Evolutionary conservation across 2,329 filamentous ascomycete species (phyloP).

Genomic region (Arthrobotrys megalospora): DNA sequence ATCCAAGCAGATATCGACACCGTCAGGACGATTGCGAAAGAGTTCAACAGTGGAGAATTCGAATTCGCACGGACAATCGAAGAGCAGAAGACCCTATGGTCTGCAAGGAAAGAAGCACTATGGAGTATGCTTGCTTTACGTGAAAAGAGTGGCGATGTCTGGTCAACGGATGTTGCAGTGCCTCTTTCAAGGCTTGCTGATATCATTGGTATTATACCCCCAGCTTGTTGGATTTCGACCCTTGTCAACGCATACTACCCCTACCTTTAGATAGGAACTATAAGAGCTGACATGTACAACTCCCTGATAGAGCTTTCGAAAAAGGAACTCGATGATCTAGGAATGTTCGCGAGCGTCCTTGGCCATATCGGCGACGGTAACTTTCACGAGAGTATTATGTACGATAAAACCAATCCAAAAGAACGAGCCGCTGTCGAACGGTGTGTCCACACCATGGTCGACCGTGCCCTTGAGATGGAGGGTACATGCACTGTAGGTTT

Average conservation of each 20-base stretch:
- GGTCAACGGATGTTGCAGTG: slow-evolving; percentile 89
- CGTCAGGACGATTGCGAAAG: slow-evolving; percentile 76
- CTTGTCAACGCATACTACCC: slow-evolving; percentile 35
- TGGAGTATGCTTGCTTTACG: slow-evolving; percentile 82
- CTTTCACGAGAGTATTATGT: slow-evolving; percentile 94
- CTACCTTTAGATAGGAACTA: background rate
- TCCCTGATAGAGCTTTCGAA: slow-evolving; percentile 80
- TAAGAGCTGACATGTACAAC: slow-evolving; percentile 22
- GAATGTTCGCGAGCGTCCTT: slow-evolving; percentile 87
- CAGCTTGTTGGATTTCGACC: slow-evolving; percentile 43
- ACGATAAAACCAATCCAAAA: slow-evolving; percentile 78
- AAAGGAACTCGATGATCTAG: slow-evolving; percentile 87
- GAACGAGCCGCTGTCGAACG: slow-evolving; percentile 83
- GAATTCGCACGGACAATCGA: slow-evolving; percentile 80
- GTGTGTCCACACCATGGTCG: slow-evolving; percentile 90
- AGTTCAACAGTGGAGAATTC: slow-evolving; percentile 74
- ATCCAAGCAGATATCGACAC: slow-evolving; percentile 76
- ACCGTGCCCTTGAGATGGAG: slow-evolving; percentile 92
- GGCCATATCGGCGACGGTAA: slow-evolving; percentile 95
- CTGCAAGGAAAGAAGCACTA: slow-evolving; percentile 84
- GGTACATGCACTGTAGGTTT: slow-evolving; percentile 79
- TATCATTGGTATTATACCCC: slow-evolving; percentile 73
- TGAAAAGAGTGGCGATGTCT: slow-evolving; percentile 77
- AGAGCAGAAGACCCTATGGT: slow-evolving; percentile 85
- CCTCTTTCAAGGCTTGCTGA: slow-evolving; percentile 81